A percentile compares a stretch with the other conserved stretches of the same genome.
phyloP scores from a whole-genome alignment of 2,329 filamentous ascomycete species.

The Sporothrix variecibatus region DNA sequence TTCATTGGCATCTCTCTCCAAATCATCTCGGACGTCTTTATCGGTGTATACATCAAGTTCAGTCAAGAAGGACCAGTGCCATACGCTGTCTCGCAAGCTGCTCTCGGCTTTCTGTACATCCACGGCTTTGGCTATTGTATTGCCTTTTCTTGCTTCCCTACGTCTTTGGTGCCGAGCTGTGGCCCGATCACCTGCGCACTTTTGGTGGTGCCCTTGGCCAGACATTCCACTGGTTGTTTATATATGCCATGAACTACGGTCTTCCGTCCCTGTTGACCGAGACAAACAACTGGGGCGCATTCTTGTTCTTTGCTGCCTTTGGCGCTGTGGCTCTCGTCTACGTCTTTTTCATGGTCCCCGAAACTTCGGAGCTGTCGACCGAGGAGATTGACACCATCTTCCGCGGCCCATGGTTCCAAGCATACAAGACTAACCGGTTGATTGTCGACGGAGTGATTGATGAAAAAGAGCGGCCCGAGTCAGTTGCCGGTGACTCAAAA shows the following conservation, averaged over 20 bases:
- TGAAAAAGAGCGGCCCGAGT: constrained; percentile 31
- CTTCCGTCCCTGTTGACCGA: constrained; percentile 37
- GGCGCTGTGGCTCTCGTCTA: constrained; percentile 40
- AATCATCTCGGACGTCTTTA: constrained; percentile 45
- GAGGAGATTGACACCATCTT: constrained; percentile 45
- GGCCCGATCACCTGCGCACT: constrained; percentile 48
- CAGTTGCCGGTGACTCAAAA: background rate
- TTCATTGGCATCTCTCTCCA: constrained; percentile 40
- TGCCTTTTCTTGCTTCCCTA: constrained; percentile 44
- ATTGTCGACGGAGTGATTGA: background rate
- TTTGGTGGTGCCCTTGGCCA: constrained; percentile 44
- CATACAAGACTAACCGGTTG: constrained; percentile 19
- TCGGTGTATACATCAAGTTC: constrained; percentile 45
- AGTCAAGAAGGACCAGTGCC: constrained; percentile 33
- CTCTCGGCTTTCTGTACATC: constrained; percentile 48
- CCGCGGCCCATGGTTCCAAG: constrained; percentile 37
- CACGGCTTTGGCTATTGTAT: constrained; percentile 49
- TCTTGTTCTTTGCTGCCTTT: constrained; percentile 36
- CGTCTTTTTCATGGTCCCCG: constrained; percentile 42
- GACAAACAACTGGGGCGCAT: constrained; percentile 38
- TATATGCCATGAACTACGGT: constrained; percentile 39
- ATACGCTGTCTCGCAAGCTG: constrained; percentile 38
- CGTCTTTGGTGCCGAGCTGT: constrained; percentile 48
- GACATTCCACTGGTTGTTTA: constrained; percentile 46
- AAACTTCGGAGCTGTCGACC: constrained; percentile 42